Base-by-base conservation (phyloP, 1,139 yeast species). In the Protomyces inundatus region DNA sequence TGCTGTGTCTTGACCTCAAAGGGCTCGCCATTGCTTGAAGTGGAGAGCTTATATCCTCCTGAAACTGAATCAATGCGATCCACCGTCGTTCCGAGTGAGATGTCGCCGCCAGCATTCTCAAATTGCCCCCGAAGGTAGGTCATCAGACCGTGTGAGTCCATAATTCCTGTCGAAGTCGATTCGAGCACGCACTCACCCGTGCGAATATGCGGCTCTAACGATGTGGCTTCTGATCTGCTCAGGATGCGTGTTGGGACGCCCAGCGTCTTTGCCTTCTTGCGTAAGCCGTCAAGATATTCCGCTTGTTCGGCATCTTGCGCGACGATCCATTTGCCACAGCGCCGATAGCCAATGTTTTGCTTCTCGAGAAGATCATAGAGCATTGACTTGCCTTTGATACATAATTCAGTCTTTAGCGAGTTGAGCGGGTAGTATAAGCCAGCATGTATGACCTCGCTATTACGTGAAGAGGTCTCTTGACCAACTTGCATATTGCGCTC, bases 381-480 rank as follows among this genome's bases (percentile, higher is more conserved):
- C 73, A 84, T 75, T 32, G 83, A 73, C 70, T 88, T 90, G 0
- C 97, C 97, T 50, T 80, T 79, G 40, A 90, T 79, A 70, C 97
- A 90, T 52, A 90, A 75, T 69, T 79, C 76, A 0, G 89, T 83
- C 71, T 89, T 86, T 65, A 90, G 76, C 3, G 87, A 81, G 65
- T 82, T 82, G 10, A 77, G 76, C 0, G 96, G 95, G 71, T 88
- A 87, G 73, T 90, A 90, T 6, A 90, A 71, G 0, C 97, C 97
- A 0, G 96, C 96, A 74, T 90, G 97, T 42, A 90, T 86, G 37
- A 90, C 97, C 71, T 90, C 97, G 1, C 96, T 88, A 77, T 90
- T 90, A 61, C 97, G 78, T 10, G 95, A 82, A 1, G 95, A 86
- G 0, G 96, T 90, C 71, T 90, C 97, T 69, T 82, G 80, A 1